A percentile compares a stretch with the other conserved stretches of the same genome.
Conservation (phyloP, 768 basidiomycete species). For the Lactarius indigo region DNA sequence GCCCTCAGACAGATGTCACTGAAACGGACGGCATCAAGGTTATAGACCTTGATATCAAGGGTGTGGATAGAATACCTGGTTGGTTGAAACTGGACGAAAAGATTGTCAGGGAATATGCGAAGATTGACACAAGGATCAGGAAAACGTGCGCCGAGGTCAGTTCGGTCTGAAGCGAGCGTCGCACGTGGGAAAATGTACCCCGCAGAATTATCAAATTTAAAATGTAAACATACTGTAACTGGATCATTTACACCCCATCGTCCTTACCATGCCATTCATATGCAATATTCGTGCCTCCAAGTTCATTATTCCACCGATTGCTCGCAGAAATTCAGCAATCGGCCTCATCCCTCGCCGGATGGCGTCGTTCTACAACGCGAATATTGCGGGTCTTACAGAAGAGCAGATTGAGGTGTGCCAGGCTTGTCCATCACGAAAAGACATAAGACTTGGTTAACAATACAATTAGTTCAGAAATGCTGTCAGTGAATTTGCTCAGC, state of each 20-base stretch:
- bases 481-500: constrained; percentile 73
- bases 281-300: not conserved
- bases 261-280: constrained; percentile 2
- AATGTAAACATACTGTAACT: not conserved
- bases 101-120: constrained; percentile 51
- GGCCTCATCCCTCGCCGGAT: constrained; percentile 13
- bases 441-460: not conserved
- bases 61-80: constrained; percentile 52
- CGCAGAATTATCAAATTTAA: not conserved
- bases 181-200: not conserved
- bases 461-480: constrained; percentile 70
- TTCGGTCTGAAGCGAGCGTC: not conserved
- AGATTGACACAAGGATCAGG: constrained; percentile 13
- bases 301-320: not conserved
- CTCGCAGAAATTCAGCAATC: not conserved
- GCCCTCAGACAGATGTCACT: constrained; percentile 32
- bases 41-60: constrained; percentile 88
- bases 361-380: constrained; percentile 63
- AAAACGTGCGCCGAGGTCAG: constrained; percentile 17
- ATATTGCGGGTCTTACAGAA: constrained; percentile 72
- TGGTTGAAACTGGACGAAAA: constrained; percentile 74
- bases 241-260: not conserved
- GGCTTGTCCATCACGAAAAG: not conserved
- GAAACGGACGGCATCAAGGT: constrained; percentile 48
- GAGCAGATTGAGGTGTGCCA: constrained; percentile 71